phyloP scores from a whole-genome alignment of 2,329 filamentous ascomycete species.

The Xylariaceae sp. region DNA sequence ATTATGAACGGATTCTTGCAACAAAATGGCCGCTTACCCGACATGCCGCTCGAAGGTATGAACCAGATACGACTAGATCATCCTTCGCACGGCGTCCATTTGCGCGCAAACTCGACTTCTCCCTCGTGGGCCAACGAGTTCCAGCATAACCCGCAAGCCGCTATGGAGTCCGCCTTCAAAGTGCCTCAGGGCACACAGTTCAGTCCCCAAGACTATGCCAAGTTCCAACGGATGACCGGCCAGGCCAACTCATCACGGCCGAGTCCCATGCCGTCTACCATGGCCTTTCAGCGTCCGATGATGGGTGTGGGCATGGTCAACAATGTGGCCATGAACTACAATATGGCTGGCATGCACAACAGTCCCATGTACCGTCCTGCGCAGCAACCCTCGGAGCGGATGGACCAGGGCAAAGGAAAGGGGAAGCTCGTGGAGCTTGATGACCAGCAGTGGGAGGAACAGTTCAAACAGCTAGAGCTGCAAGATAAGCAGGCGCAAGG shows the following conservation, averaged over 20 bases:
- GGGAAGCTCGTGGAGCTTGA: slow-evolving; percentile 93
- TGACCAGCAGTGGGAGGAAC: slow-evolving; percentile 92
- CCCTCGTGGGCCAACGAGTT: slow-evolving; percentile 59
- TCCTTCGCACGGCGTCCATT: slow-evolving; percentile 52
- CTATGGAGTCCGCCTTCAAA: slow-evolving; percentile 73
- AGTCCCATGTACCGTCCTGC: slow-evolving; percentile 57
- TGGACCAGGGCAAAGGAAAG: slow-evolving; percentile 71
- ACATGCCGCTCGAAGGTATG: slow-evolving; percentile 53
- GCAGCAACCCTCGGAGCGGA: slow-evolving; percentile 44
- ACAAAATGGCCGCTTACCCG: slow-evolving; percentile 65
- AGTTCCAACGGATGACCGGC: slow-evolving; percentile 76
- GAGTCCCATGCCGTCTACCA: slow-evolving; percentile 61
- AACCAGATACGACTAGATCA: slow-evolving; percentile 49
- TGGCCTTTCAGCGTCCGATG: slow-evolving; percentile 61
- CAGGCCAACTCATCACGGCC: slow-evolving; percentile 54
- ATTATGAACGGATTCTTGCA: slow-evolving; percentile 95
- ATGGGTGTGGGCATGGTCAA: slow-evolving; percentile 56
- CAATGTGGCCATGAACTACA: slow-evolving; percentile 50
- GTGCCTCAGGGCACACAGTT: slow-evolving; percentile 64
- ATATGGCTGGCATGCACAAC: slow-evolving; percentile 58
- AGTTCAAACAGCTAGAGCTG: slow-evolving; percentile 77
- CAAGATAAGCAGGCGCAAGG: slow-evolving; percentile 51
- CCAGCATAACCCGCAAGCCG: slow-evolving; percentile 54
- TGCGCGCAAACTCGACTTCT: slow-evolving; percentile 57
- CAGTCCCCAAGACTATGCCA: slow-evolving; percentile 81